phyloP scores from a whole-genome alignment of 305 asterid genomes.

The Fraxinus velutina region DNA sequence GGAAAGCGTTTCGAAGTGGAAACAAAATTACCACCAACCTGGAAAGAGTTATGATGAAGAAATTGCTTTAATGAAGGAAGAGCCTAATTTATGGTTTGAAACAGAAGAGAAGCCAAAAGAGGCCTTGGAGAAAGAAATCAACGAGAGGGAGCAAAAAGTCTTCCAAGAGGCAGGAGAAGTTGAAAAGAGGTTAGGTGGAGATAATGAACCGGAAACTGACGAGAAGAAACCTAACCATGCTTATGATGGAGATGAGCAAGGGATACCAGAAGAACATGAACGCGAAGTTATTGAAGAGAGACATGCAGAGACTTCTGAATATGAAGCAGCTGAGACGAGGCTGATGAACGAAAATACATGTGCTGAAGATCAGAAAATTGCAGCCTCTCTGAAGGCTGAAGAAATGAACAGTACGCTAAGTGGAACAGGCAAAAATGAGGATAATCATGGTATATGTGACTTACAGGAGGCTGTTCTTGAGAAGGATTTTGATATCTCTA shows the following conservation, averaged over 20 bases:
- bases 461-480: slow-evolving; percentile 38
- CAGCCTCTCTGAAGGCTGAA: slow-evolving; percentile 28
- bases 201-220: slow-evolving; percentile 30
- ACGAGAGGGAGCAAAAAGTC: slow-evolving; percentile 25
- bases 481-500: slow-evolving; percentile 31
- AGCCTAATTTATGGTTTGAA: slow-evolving; percentile 30
- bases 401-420: slow-evolving; percentile 23
- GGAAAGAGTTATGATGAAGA: slow-evolving; percentile 33
- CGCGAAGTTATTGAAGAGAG: slow-evolving; percentile 25
- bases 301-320: slow-evolving; percentile 25
- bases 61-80: slow-evolving; percentile 28
- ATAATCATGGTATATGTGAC: slow-evolving; percentile 25
- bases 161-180: slow-evolving; percentile 27
- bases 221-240: slow-evolving; percentile 20
- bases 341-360: slow-evolving; percentile 24
- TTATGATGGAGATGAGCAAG: slow-evolving; percentile 35
- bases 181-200: slow-evolving; percentile 22
- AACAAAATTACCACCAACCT: slow-evolving; percentile 32
- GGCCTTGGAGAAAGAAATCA: slow-evolving; percentile 23
- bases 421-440: slow-evolving; percentile 31
- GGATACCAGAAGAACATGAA: slow-evolving; percentile 24
- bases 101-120: slow-evolving; percentile 32
- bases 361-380: slow-evolving; percentile 30
- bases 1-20: slow-evolving; percentile 23
- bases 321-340: slow-evolving; percentile 26